Evolutionary conservation across 345 rosid species (phyloP), one percentile per base, ranked within the genome.

Genomic region (Gossypium turneri): DNA sequence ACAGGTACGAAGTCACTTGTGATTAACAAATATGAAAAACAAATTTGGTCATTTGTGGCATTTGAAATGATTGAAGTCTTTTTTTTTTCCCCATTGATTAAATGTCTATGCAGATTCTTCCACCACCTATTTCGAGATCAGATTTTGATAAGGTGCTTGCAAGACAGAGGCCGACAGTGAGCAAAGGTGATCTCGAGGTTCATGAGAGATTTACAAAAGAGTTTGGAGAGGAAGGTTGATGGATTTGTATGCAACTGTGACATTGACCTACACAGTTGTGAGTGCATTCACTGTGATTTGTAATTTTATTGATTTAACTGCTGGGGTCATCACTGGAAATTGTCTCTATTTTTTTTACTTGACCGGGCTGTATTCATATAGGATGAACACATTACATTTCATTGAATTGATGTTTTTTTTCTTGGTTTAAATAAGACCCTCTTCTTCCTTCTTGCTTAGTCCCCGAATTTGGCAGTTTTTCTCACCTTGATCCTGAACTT

Each of bases 111-210:
- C 59, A 55, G 63, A 58, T 58, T 34, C 63, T 58, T 22, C 63
- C 63, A 24, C 63, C 63, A 10, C 63, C 63, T 24, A 24, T 58
- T 58, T 22, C 63, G 7, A 58, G 63, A 82, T 79, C 86, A 34
- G 97, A 91, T 85, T 91, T 91, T 76, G 92, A 91, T 41, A 91
- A 89, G 82, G 93, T 91, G 68, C 90, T 91, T 63, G 93, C 97
- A 9, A 85, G 93, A 81, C 97, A 91, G 81, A 86, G 80, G 86
- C 92, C 97, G 20, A 91, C 97, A 4, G 97, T 91, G 76, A 88
- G 97, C 89, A 89, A 89, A 79, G 2, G 79, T 7, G 97, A 91
- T 80, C 82, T 91, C 12, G 93, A 89, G 17, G 89, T 91, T 67
- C 97, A 91, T 5, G 92, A 91, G 80, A 89, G 92, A 85, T 91